Base-by-base conservation (phyloP, 495 filamentous ascomycete species). In the Zalerion maritima region DNA sequence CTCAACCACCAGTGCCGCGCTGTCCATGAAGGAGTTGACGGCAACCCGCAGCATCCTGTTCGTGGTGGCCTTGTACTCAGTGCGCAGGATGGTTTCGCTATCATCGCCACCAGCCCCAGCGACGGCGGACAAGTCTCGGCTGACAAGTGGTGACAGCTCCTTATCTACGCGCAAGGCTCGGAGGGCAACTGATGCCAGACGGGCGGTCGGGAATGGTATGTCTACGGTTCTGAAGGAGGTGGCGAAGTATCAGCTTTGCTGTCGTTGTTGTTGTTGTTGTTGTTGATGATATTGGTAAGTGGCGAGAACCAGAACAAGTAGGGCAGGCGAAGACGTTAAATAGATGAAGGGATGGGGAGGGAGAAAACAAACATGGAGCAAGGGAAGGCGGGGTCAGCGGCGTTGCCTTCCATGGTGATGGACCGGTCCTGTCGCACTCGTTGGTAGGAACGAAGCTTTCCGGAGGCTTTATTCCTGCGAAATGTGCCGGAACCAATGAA, bases 11-110 rank as follows among this genome's bases (percentile, higher is more conserved):
- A 92, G 71, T 6, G 74, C 70, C 16, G 94, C 42, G 39, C 80
- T 91, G 37, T 96, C 89, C 64, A 96, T 83, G 46, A 93, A 93
- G n/a, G 87, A 84, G 56, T 97, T 97, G 39, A 94, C 87, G 9
- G 89, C 83, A 6, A 97, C 89, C 10, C 89, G 75, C 38, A 97
- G 65, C 91, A 94, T 94, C 33, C 89, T 75, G 39, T 92, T 89
- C 10, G 89, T 96, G 0, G 83, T 85, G 0, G 89, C 89, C 26
- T 66, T 70, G 58, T 96, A 97, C 28, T 78, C 69, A 6, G 76
- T 76, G 21, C 67, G 58, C 24, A 97, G 62, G 4, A 85, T 57
- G 3, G 64, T 72, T 29, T 64, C 48, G 16, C 58, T 57, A 6
- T 58, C 54, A 9, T 55, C 46, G 2, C 49, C 47, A 16, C 50